phyloP scores from a whole-genome alignment of 179 eudicot species.

The Beta macrorhiza region DNA sequence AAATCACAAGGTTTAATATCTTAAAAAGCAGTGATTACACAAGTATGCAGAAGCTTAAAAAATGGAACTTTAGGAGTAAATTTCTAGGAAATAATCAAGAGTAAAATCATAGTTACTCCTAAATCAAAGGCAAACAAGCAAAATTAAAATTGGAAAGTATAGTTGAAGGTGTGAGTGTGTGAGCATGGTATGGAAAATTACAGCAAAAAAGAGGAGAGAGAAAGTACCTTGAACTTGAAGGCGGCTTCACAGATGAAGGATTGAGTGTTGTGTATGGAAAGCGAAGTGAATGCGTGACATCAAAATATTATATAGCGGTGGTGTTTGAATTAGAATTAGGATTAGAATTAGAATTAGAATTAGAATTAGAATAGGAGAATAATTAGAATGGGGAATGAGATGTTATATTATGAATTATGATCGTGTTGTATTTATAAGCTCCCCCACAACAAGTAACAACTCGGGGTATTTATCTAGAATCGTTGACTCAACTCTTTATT shows the following conservation, averaged over 20 bases:
- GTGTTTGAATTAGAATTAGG: too few species aligned
- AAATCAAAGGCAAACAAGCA: neutral
- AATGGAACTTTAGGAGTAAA: neutral
- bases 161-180: too few species aligned
- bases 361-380: too few species aligned
- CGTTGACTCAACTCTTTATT: neutral
- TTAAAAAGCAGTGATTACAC: neutral
- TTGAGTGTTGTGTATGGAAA: neutral
- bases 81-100: neutral
- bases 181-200: too few species aligned
- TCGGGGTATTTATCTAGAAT: too few species aligned
- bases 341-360: too few species aligned
- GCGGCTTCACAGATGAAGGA: neutral
- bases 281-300: neutral
- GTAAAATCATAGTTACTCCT: neutral
- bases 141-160: neutral
- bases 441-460: too few species aligned
- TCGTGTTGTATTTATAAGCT: too few species aligned
- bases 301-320: too few species aligned
- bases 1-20: too few species aligned
- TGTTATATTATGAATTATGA: too few species aligned
- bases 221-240: neutral
- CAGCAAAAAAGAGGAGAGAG: neutral
- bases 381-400: too few species aligned
- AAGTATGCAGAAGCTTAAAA: neutral